phyloP scores from a whole-genome alignment of 2,329 filamentous ascomycete species.

The Dendrostoma leiphaemia region DNA sequence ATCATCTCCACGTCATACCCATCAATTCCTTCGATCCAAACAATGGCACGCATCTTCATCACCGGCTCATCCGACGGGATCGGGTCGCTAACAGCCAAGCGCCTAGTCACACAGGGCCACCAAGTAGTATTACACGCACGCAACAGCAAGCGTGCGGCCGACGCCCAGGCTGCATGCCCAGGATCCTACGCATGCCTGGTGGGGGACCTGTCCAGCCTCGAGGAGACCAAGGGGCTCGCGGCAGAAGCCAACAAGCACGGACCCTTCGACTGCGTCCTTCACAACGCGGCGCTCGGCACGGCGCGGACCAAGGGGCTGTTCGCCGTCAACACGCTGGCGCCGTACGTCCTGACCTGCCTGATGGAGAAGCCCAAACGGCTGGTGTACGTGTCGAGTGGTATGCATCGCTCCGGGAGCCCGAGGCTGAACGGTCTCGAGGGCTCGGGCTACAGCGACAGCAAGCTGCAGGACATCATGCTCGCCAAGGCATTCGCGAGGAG shows the following conservation, averaged over 20 bases:
- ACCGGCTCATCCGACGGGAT: slow-evolving; percentile 59
- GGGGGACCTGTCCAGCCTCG: slow-evolving; percentile 50
- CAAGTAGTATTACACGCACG: slow-evolving; percentile 56
- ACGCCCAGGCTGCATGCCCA: slow-evolving; percentile 46
- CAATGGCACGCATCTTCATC: slow-evolving; percentile 36
- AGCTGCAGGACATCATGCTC: slow-evolving; percentile 55
- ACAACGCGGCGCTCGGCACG: slow-evolving; percentile 54
- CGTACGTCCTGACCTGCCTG: slow-evolving; percentile 53
- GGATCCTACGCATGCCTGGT: slow-evolving; percentile 49
- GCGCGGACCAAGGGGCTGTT: slow-evolving; percentile 41
- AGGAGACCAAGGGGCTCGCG: slow-evolving; percentile 50
- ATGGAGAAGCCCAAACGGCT: slow-evolving; percentile 47
- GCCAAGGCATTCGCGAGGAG: slow-evolving; percentile 51
- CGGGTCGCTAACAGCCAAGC: slow-evolving; percentile 48
- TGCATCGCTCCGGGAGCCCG: slow-evolving; percentile 49
- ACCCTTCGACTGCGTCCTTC: slow-evolving; percentile 53
- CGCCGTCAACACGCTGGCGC: slow-evolving; percentile 55
- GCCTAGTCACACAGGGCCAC: slow-evolving; percentile 50
- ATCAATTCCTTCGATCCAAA: no score
- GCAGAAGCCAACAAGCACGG: slow-evolving; percentile 46
- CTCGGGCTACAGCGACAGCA: slow-evolving; percentile 49
- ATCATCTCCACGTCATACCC: no score
- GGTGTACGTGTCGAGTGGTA: slow-evolving; percentile 49
- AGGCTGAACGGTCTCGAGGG: slow-evolving; percentile 40
- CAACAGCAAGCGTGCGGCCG: slow-evolving; percentile 49